phyloP scores from a whole-genome alignment of 1,284 basidiomycete species.

The Cryptococcus sp. region DNA sequence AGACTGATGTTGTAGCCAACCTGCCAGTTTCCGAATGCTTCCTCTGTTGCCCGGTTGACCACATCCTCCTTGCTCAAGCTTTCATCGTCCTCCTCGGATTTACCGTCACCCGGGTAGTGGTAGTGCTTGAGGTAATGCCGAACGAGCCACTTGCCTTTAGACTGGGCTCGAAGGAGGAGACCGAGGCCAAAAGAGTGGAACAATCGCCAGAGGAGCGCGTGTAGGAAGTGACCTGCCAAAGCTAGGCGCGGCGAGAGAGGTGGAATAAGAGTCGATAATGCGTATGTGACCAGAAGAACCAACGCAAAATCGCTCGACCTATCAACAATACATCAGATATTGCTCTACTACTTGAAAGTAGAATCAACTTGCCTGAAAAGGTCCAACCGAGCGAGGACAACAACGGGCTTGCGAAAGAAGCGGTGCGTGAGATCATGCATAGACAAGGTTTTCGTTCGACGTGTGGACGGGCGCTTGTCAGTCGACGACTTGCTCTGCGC shows the following conservation, averaged over 20 bases:
- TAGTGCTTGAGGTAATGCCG: conserved; percentile 92
- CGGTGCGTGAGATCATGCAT: conserved; percentile 87
- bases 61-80: conserved; percentile 51
- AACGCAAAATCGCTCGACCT: conserved; percentile 68
- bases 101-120: conserved; percentile 62
- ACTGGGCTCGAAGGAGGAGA: conserved; percentile 77
- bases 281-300: conserved; percentile 62
- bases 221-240: conserved; percentile 70
- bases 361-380: conserved; percentile 65
- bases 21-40: conserved; percentile 96
- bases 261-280: conserved; percentile 55
- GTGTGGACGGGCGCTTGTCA: conserved; percentile 1
- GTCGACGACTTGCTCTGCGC: conserved; percentile 4
- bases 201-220: conserved; percentile 81
- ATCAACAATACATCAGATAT: too few relatives aligned
- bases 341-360: background rate
- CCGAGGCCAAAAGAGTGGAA: conserved; percentile 91
- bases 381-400: conserved; percentile 81
- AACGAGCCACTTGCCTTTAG: conserved; percentile 83
- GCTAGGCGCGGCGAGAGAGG: conserved; percentile 51
- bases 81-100: conserved; percentile 19
- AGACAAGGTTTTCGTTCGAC: conserved; percentile 55
- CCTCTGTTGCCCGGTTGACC: conserved; percentile 72
- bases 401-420: conserved; percentile 86
- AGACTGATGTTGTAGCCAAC: conserved; percentile 86